Percentiles rank a stretch among this genome's conserved stretches.
phyloP scores from a whole-genome alignment of 129 eudicot genomes.

The Ambrosia artemisiifolia region DNA sequence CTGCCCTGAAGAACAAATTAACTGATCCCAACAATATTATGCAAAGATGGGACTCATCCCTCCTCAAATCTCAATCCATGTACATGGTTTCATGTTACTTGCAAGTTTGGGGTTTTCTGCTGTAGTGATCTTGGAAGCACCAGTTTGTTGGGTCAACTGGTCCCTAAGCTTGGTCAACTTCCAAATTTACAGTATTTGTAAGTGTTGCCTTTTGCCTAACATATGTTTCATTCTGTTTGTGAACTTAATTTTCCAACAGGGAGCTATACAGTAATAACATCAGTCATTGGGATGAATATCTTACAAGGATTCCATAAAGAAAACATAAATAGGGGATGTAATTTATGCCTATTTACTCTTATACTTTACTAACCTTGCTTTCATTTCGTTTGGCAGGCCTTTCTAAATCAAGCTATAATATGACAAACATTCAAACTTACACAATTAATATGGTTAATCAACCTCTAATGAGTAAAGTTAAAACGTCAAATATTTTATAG shows the following conservation, averaged over 20 bases:
- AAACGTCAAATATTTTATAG: no score
- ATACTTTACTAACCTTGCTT: no score
- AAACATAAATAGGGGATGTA: no score
- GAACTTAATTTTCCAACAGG: conserved; percentile 38
- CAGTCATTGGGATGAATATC: no score
- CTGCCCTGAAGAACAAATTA: conserved; percentile 46
- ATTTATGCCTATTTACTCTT: no score
- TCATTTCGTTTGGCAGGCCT: no score
- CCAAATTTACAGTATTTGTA: conserved; percentile 67
- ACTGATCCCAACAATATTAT: conserved; percentile 62
- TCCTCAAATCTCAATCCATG: conserved; percentile 80
- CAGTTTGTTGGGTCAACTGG: conserved; percentile 66
- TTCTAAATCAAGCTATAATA: no score
- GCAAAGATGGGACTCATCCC: conserved; percentile 84
- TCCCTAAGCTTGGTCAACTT: conserved; percentile 69
- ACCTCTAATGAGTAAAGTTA: no score
- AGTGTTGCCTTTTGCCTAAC: conserved; percentile 28
- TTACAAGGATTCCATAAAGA: no score
- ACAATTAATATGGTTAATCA: no score
- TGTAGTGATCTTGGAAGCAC: conserved; percentile 88
- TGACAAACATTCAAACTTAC: no score
- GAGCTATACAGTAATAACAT: conserved; percentile 66
- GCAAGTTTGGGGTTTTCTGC: conserved; percentile 35
- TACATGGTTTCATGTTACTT: conserved; percentile 89
- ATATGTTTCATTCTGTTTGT: neutral